Evolutionary conservation across 164 flowering plant genomes (phyloP).

Genomic region (Vitis rupestris): DNA sequence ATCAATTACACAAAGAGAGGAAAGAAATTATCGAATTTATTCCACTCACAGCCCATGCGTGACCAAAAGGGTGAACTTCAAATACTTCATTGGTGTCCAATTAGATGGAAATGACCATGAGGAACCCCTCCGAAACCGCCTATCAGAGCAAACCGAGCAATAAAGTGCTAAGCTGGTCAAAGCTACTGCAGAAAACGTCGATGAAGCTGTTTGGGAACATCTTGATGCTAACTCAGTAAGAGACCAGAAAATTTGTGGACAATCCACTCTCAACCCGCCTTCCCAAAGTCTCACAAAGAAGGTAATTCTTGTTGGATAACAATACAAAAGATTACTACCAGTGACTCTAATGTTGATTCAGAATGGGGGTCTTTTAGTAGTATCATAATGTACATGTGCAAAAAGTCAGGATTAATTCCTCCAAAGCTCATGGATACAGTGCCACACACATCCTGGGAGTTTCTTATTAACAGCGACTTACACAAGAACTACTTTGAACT

Average conservation of each 20-base stretch:
- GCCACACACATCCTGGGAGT: neutral
- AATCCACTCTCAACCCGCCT: slow-evolving; percentile 72
- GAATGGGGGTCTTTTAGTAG: slow-evolving; percentile 64
- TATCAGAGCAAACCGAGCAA: slow-evolving; percentile 73
- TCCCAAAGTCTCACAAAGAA: slow-evolving; percentile 74
- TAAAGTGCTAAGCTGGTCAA: slow-evolving; percentile 83
- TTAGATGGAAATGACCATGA: slow-evolving; percentile 95
- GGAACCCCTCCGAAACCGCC: slow-evolving; percentile 83
- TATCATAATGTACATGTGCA: slow-evolving; percentile 38
- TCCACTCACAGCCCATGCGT: no score
- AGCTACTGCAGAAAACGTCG: slow-evolving; percentile 94
- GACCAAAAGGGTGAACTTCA: slow-evolving; percentile 80
- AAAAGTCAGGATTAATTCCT: slow-evolving; percentile 14
- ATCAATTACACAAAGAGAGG: no score
- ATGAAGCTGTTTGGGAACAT: slow-evolving; percentile 96
- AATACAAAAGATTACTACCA: slow-evolving; percentile 52
- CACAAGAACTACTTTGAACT: no score
- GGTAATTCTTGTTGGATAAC: slow-evolving; percentile 71
- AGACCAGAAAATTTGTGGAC: slow-evolving; percentile 91
- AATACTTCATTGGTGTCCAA: slow-evolving; percentile 96
- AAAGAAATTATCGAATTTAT: no score
- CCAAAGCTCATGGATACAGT: slow-evolving; percentile 14
- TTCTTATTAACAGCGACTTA: no score
- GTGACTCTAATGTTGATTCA: slow-evolving; percentile 43
- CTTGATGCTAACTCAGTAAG: slow-evolving; percentile 99